Conservation (phyloP, 257 asterid species). For the Solanum chiquidenum region DNA sequence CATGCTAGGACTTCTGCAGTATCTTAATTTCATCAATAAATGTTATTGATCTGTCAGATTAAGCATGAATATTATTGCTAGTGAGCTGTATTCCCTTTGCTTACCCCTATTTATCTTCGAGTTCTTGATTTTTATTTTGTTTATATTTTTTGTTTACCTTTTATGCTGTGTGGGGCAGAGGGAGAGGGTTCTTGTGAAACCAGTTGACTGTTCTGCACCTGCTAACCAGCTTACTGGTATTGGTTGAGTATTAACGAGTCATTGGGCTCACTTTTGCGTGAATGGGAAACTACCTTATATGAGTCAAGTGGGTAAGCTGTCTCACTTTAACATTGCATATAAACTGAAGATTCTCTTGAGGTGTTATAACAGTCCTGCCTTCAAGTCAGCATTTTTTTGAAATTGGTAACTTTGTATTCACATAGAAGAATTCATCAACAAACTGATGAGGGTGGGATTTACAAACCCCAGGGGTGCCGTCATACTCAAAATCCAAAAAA, state of each 20-base stretch:
- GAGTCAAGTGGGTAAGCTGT: background rate
- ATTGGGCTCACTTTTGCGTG: background rate
- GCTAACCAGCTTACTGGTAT: background rate
- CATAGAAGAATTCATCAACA: background rate
- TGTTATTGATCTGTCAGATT: background rate
- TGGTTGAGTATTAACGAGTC: background rate
- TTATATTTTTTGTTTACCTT: background rate
- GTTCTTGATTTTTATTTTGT: background rate
- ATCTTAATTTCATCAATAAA: background rate
- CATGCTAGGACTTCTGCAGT: background rate
- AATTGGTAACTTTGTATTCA: background rate
- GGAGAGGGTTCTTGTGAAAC: background rate
- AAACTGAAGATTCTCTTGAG: background rate
- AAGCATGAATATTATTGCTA: background rate
- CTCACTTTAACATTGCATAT: background rate
- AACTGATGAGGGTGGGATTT: background rate
- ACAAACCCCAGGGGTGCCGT: background rate
- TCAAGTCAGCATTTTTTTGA: background rate
- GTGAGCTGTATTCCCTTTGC: background rate
- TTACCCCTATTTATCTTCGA: background rate
- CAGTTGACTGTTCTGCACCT: background rate
- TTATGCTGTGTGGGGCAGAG: background rate
- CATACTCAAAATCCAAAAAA: background rate
- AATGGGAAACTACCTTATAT: background rate
- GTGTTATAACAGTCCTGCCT: background rate